Conservation (phyloP, 805 yeast genomes). For the Pichia scutulata region DNA sequence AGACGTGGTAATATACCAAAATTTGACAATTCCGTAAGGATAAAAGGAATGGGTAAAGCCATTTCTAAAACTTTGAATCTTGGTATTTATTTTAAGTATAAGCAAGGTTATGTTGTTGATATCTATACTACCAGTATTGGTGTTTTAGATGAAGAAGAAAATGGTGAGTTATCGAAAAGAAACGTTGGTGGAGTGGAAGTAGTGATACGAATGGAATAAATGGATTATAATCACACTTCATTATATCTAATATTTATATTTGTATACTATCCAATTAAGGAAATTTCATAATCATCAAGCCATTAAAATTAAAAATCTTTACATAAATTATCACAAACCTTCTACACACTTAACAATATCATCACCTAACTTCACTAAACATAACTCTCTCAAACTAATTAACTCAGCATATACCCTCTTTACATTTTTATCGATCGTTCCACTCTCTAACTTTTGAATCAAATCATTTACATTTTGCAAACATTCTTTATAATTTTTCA, state of each 20-base stretch:
- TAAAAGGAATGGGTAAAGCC: slow-evolving; percentile 73
- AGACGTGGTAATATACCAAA: slow-evolving; percentile 10
- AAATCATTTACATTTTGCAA: slow-evolving; percentile 31
- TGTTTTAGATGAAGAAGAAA: slow-evolving; percentile 57
- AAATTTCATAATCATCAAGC: background rate
- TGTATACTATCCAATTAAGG: no score
- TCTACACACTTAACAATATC: background rate
- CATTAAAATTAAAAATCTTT: slow-evolving; percentile 1
- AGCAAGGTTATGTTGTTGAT: slow-evolving; percentile 46
- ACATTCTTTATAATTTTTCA: slow-evolving; percentile 45
- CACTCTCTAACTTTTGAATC: background rate
- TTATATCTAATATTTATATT: no score
- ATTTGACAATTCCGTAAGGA: slow-evolving; percentile 34
- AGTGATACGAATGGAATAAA: slow-evolving; percentile 25
- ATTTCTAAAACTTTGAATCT: slow-evolving; percentile 56
- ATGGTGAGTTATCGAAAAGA: slow-evolving; percentile 33
- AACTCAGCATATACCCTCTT: slow-evolving; percentile 43
- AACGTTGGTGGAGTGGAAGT: slow-evolving; percentile 42
- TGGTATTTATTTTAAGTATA: slow-evolving; percentile 50
- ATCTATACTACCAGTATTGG: slow-evolving; percentile 55
- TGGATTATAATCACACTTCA: no score
- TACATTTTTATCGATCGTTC: slow-evolving; percentile 31
- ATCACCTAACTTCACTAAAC: background rate
- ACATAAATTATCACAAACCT: slow-evolving; percentile 21
- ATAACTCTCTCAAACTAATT: background rate